phyloP scores from a whole-genome alignment of 192 early-diverging fungal genomes.

The Backusella tarrabulga region DNA sequence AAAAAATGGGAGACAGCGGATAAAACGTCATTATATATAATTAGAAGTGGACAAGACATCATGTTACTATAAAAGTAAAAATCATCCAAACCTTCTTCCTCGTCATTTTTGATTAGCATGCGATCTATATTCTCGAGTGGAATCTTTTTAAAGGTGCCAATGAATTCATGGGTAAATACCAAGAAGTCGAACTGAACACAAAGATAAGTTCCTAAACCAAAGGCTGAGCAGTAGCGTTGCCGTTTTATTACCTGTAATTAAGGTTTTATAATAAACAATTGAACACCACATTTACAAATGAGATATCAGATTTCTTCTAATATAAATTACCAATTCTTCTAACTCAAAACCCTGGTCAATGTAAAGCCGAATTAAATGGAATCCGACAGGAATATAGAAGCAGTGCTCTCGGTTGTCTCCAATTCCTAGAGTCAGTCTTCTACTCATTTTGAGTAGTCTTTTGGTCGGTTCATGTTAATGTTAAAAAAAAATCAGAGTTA shows the following conservation, averaged over 20 bases:
- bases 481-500: too few species aligned
- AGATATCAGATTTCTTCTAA: not conserved
- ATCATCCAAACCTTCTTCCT: not conserved
- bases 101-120: constrained; percentile 3
- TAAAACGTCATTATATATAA: not conserved
- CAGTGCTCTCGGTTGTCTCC: constrained; percentile 92
- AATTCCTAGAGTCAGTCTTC: constrained; percentile 83
- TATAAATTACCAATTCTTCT: constrained; percentile 63
- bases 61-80: not conserved
- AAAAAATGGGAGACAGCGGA: not conserved
- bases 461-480: not conserved
- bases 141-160: constrained; percentile 78
- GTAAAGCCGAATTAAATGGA: constrained; percentile 80
- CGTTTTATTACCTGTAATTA: constrained; percentile 70
- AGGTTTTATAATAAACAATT: not conserved
- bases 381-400: constrained; percentile 86
- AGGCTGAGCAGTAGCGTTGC: constrained; percentile 84
- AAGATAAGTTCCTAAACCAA: constrained; percentile 84
- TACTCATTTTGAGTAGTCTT: constrained; percentile 69
- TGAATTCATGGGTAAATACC: constrained; percentile 93
- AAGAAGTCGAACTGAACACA: constrained; percentile 90
- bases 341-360: constrained; percentile 83
- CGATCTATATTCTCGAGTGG: constrained; percentile 47
- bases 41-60: not conserved
- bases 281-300: not conserved